Base-by-base conservation (phyloP, 371 early-diverging fungal species). In the Actinomucor elegans region DNA sequence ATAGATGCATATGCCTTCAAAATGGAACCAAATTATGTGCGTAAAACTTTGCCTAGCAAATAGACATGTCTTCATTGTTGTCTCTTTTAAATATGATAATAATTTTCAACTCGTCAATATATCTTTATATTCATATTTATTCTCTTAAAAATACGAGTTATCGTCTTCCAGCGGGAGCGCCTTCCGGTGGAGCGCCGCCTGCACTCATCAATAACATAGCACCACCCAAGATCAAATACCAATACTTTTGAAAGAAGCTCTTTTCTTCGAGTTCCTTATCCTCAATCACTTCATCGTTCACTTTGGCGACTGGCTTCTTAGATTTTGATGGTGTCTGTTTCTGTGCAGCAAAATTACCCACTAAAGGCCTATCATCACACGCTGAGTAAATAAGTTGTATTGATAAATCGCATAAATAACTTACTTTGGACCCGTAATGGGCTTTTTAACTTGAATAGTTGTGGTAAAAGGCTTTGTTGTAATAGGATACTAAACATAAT, bases 221-320 rank as follows among this genome's bases (percentile, higher is more conserved):
- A 23, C 48, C 59, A 29, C 35, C 60, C 7, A 59, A 34, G 27
- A 59, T 53, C 11, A 48, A 29, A 26, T 62, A 62, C 66, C 67
- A 66, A 35, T 66, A 59, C 46, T 66, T 66, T 52, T 66, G 67
- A 29, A 62, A 66, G 31, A 66, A 66, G 3, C 26, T 38, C 31
- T 50, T 66, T 41, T 66, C 67, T 48, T 66, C 67, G 8, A 54
- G 36, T 14, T 50, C 63, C 15, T 53, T 62, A 4, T 42, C 47
- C 6, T 58, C 48, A 11, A 48, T 48, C 1, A 53, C 33, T 26
- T 57, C 55, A 38, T 66, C 63, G 29, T 58, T 58, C 1, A 58
- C 40, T 18, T 48, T 6, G 12, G 33, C 59, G 43, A 29, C 32
- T 3, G 59, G 51, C 32, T 54, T 58, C 10, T 63, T 57, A 9